Evolutionary conservation across 768 basidiomycete species (phyloP).

Genomic region (Glaciozyma martinii): DNA sequence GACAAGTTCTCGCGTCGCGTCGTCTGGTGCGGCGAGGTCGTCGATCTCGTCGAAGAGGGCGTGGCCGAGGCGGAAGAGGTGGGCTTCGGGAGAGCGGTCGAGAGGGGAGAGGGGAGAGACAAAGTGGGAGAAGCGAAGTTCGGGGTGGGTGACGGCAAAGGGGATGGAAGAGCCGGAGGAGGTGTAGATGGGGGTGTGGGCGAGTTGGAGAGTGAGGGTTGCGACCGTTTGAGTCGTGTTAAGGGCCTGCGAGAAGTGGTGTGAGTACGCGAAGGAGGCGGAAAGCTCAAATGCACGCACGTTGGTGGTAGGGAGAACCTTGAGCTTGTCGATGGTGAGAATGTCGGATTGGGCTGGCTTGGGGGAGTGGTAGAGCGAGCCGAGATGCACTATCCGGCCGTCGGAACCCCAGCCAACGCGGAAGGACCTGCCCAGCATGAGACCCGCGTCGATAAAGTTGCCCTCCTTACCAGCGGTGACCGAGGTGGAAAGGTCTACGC

Average conservation of each 20-base stretch:
- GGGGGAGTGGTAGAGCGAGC: constrained; percentile 45
- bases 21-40: constrained; percentile 48
- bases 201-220: constrained; percentile 62
- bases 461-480: constrained; percentile 57
- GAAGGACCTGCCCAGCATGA: constrained; percentile 77
- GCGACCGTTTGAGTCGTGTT: constrained; percentile 47
- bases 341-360: background rate
- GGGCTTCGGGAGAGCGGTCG: constrained; percentile 66
- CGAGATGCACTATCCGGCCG: constrained; percentile 65
- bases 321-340: constrained; percentile 8
- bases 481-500: constrained; percentile 43
- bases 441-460: constrained; percentile 65
- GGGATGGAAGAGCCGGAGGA: constrained; percentile 68
- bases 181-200: constrained; percentile 53
- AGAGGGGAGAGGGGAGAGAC: constrained; percentile 55
- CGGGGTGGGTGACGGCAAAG: constrained; percentile 64
- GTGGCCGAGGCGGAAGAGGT: constrained; percentile 75
- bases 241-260: background rate
- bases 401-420: constrained; percentile 82
- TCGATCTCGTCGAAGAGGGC: constrained; percentile 75
- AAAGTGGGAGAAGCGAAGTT: constrained; percentile 71
- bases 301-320: background rate
- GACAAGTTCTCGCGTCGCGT: background rate
- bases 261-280: background rate
- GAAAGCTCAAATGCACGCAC: background rate